Conservation (phyloP, 495 filamentous ascomycete species). For the Oidiodendron maius region DNA sequence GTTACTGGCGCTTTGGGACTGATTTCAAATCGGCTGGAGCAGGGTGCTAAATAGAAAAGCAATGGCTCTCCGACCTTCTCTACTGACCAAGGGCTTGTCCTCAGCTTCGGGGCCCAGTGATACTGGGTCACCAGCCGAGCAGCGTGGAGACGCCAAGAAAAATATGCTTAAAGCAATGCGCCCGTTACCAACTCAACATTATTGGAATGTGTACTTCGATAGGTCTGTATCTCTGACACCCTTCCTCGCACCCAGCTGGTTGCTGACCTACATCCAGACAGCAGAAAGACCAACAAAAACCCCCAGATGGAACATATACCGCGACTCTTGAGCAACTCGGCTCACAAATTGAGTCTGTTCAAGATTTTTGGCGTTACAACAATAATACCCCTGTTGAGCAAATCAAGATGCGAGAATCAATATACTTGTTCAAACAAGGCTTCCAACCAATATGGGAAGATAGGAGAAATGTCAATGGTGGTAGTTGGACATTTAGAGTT, state of each 20-base stretch:
- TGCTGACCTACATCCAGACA: conserved; percentile 25
- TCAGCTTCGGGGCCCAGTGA: conserved; percentile 38
- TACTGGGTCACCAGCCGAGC: conserved; percentile 47
- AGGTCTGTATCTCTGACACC: conserved; percentile 24
- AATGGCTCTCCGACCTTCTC: conserved; percentile 44
- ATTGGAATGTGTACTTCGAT: conserved; percentile 57
- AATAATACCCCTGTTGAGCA: conserved; percentile 79
- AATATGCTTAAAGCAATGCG: conserved; percentile 55
- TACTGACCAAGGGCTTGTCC: conserved; percentile 49
- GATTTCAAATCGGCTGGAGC: not conserved
- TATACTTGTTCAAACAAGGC: conserved; percentile 84
- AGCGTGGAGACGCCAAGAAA: conserved; percentile 53
- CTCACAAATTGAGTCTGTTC: conserved; percentile 63
- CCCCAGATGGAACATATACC: conserved; percentile 45
- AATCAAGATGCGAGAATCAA: conserved; percentile 72
- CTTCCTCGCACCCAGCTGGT: not conserved
- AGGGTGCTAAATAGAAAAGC: conserved; percentile 8
- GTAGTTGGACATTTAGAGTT: conserved; percentile 83
- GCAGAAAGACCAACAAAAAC: conserved; percentile 34
- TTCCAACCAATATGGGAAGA: conserved; percentile 91
- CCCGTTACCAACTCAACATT: conserved; percentile 52
- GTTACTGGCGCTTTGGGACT: not conserved
- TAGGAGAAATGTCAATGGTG: conserved; percentile 71
- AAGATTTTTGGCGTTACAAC: conserved; percentile 82
- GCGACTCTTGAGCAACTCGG: conserved; percentile 61